Base-by-base conservation (phyloP, 2,329 filamentous ascomycete genomes). In the Trichoderma sp. region DNA sequence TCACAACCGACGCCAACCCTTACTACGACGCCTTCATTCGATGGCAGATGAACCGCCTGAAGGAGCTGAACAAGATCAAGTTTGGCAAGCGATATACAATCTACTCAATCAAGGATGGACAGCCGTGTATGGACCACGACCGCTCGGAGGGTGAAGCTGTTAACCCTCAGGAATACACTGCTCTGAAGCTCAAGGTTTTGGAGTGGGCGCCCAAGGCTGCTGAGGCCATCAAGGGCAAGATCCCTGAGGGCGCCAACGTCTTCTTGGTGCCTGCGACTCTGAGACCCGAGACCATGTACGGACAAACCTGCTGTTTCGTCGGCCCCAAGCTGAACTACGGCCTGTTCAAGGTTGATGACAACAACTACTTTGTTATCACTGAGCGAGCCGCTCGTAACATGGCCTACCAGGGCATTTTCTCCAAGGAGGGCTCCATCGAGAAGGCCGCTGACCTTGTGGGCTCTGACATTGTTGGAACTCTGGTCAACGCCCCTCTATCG, bases 231-330 rank as follows among this genome's bases (percentile, higher is more conserved):
- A 86, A 90, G 78, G 90, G 88, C 72, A 96, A 95, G 82, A 82
- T 98, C 4, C 92, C 95, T 6, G 86, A 89, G 43, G 89, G 87
- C 72, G 90, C 92, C 56, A 91, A 91, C 71, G 90, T 97, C 68
- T 98, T 91, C 83, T 91, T 98, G 75, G 89, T 98, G 14, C 92
- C 96, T 14, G 96, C 96, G 18, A 98, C 96, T 67, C 86, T 99
- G 71, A 87, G 96, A 71, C 93, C 96, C 2, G 96, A 99, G 84
- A 99, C 96, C 43, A 98, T 99, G 95, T 99, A 98, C 78, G 96
- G 96, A 51, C 96, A 98, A 81, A 96, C 90, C 4, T 96, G 93
- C 82, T 97, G 94, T 79, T 99, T 98, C 75, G 93, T 99, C 59
- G 93, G 94, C 4, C 95, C 96, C 11, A 92, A 91, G 77, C 91